phyloP scores from a whole-genome alignment of 805 yeast genomes.

The Candida sithepensis region DNA sequence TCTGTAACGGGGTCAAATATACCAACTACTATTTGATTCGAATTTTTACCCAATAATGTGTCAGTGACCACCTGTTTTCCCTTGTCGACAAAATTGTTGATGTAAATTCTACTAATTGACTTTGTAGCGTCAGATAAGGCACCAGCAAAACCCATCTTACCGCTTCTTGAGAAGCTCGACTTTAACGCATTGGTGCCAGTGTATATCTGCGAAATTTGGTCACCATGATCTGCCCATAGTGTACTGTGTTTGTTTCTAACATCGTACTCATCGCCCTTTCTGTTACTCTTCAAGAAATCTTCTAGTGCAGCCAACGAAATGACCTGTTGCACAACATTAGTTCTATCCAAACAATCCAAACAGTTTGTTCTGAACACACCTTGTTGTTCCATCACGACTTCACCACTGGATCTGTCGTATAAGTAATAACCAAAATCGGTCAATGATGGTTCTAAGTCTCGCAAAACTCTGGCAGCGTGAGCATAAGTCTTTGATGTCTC shows the following conservation, averaged over 20 bases:
- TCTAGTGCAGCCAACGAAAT: conserved; percentile 71
- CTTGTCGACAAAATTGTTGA: conserved; percentile 92
- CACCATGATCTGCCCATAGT: conserved; percentile 98
- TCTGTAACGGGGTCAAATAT: conserved; percentile 89
- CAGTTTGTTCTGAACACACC: conserved; percentile 95
- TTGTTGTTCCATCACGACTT: conserved; percentile 67
- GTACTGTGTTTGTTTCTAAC: conserved; percentile 73
- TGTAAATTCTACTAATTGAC: conserved; percentile 91
- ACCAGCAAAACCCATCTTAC: conserved; percentile 95
- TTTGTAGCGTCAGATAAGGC: conserved; percentile 97
- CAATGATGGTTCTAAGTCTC: conserved; percentile 60
- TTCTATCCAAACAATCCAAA: conserved; percentile 90
- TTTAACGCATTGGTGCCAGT: conserved; percentile 98
- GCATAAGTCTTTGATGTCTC: conserved; percentile 90
- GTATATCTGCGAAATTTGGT: conserved; percentile 90
- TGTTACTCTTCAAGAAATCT: conserved; percentile 40
- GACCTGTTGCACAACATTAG: conserved; percentile 85
- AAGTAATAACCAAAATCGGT: conserved; percentile 80
- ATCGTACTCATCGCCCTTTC: conserved; percentile 37
- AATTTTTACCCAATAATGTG: conserved; percentile 74
- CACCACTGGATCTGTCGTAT: conserved; percentile 54
- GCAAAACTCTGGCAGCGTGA: conserved; percentile 69
- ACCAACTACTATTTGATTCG: conserved; percentile 64
- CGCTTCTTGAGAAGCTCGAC: conserved; percentile 89
- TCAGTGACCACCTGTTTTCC: conserved; percentile 89